phyloP scores from a whole-genome alignment of 495 filamentous ascomycete genomes.

The Neurospora sp. region DNA sequence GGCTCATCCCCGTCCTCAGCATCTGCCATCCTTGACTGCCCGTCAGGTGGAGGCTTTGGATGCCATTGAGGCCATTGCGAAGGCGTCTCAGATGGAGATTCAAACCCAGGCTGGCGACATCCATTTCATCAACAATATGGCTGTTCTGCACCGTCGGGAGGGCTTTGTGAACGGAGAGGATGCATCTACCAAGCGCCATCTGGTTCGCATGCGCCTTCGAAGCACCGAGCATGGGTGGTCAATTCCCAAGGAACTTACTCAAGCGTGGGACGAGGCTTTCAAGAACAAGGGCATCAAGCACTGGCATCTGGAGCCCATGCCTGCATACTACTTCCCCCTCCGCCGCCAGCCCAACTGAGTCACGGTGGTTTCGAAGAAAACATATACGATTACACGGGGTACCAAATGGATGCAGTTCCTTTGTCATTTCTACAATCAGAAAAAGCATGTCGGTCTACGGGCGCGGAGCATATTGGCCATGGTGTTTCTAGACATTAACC shows the following conservation, averaged over 20 bases:
- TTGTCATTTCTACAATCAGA: background rate
- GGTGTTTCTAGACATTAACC: background rate
- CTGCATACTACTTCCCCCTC: slow-evolving; percentile 37
- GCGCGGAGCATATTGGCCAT: background rate
- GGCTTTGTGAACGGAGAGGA: slow-evolving; percentile 44
- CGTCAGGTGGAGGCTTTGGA: slow-evolving; percentile 54
- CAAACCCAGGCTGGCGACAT: slow-evolving; percentile 53
- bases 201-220: slow-evolving; percentile 43
- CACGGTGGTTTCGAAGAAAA: background rate
- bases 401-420: background rate
- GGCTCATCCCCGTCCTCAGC: slow-evolving; percentile 40
- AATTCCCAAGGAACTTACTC: slow-evolving; percentile 31
- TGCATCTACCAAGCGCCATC: slow-evolving; percentile 32
- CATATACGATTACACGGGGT: background rate
- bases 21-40: slow-evolving; percentile 45
- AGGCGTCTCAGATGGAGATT: slow-evolving; percentile 44
- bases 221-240: slow-evolving; percentile 34
- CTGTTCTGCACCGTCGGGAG: slow-evolving; percentile 56
- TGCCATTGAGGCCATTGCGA: slow-evolving; percentile 49
- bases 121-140: slow-evolving; percentile 66
- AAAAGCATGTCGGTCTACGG: background rate
- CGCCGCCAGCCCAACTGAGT: slow-evolving; percentile 37
- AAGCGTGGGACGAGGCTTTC: slow-evolving; percentile 38
- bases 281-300: slow-evolving; percentile 26
- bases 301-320: slow-evolving; percentile 45